Conservation (phyloP, 2,329 filamentous ascomycete species). For the Huntiella decipiens region DNA sequence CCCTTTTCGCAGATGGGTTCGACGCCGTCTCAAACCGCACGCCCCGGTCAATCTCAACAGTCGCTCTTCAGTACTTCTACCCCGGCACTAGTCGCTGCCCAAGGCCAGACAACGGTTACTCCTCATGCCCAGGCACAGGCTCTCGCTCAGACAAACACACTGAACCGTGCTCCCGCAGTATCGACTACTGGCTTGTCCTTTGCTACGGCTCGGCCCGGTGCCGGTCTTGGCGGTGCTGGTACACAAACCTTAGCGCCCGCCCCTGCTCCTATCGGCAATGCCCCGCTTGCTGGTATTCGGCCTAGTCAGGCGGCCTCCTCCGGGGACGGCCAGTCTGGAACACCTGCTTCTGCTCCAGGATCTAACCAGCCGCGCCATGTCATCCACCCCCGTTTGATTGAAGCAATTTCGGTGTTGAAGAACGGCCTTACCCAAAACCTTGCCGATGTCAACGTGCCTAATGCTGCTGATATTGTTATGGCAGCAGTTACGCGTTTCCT, state of each 20-base stretch:
- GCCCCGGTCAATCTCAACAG: not conserved
- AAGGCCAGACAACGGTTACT: slow-evolving; percentile 7
- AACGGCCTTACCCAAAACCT: slow-evolving; percentile 28
- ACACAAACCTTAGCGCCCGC: slow-evolving; percentile 1
- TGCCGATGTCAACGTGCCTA: slow-evolving; percentile 22
- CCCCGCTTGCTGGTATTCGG: not conserved
- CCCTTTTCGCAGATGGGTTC: slow-evolving; percentile 1
- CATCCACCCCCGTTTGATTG: slow-evolving; percentile 25
- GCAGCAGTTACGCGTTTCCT: slow-evolving; percentile 33
- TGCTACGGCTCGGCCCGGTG: not conserved
- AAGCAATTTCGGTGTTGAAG: slow-evolving; percentile 27
- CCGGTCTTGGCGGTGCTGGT: not conserved
- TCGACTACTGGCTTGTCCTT: slow-evolving; percentile 5
- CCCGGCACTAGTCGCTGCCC: slow-evolving; percentile 8
- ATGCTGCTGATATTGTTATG: slow-evolving; percentile 30
- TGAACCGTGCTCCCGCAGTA: slow-evolving; percentile 1
- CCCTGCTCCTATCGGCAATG: not conserved
- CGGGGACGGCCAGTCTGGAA: slow-evolving; percentile 1
- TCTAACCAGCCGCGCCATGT: slow-evolving; percentile 17
- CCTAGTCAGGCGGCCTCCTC: slow-evolving; percentile 8
- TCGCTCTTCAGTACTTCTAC: slow-evolving; percentile 8
- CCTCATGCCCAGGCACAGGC: slow-evolving; percentile 8
- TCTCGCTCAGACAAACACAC: slow-evolving; percentile 1
- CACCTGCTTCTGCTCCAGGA: slow-evolving; percentile 5
- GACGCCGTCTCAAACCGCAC: not conserved